phyloP scores from a whole-genome alignment of 495 filamentous ascomycete genomes.

The Copromyces sp. region DNA sequence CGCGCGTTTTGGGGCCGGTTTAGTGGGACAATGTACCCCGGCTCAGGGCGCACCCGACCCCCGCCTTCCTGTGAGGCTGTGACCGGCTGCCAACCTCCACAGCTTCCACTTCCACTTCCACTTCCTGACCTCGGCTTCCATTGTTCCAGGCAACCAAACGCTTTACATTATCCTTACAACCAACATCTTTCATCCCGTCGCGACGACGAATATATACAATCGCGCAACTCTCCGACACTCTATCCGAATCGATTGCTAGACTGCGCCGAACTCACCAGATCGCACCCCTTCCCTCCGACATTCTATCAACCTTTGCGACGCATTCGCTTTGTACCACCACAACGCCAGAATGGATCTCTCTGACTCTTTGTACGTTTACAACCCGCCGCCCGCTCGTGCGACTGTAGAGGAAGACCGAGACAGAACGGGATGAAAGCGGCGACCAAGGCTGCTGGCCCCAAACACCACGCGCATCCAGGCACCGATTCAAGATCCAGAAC shows the following conservation, averaged over 20 bases:
- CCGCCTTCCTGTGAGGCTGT: neutral
- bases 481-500: neutral
- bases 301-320: neutral
- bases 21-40: neutral
- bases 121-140: neutral
- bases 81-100: neutral
- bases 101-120: neutral
- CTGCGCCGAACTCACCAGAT: neutral
- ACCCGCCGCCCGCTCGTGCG: neutral
- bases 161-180: neutral
- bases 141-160: neutral
- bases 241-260: neutral
- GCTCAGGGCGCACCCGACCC: neutral
- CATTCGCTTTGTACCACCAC: neutral
- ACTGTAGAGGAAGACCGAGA: neutral
- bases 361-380: slow-evolving; percentile 34
- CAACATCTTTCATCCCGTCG: neutral
- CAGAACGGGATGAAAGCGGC: neutral
- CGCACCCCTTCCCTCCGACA: neutral
- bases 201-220: neutral
- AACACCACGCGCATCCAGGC: neutral
- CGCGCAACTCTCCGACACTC: neutral
- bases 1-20: neutral
- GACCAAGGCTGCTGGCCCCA: neutral
- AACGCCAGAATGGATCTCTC: slow-evolving; percentile 33